Evolutionary conservation across 306 rosid species (phyloP).

Genomic region (Cyamopsis tetragonoloba): DNA sequence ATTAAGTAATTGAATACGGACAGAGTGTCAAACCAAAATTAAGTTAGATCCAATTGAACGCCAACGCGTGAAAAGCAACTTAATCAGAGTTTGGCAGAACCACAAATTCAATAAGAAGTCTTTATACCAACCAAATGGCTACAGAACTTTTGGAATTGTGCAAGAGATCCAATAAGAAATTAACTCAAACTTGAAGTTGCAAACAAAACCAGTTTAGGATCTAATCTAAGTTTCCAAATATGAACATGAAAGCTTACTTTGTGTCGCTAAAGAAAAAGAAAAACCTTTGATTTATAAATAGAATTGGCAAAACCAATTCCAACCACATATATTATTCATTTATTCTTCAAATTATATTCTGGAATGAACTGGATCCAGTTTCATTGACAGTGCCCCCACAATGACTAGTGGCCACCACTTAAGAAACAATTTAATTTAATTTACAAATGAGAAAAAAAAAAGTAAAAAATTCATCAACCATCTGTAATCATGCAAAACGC

Average conservation of each 20-base stretch:
- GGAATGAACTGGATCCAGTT: conserved; percentile 21
- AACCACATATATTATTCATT: conserved; percentile 10
- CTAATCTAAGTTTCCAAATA: conserved; percentile 3
- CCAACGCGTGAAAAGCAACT: conserved; percentile 9
- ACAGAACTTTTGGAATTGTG: neutral
- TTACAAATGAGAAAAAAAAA: neutral
- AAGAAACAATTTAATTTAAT: neutral
- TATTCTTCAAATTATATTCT: conserved; percentile 11
- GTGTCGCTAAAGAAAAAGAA: neutral
- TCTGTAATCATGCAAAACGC: neutral
- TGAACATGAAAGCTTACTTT: neutral
- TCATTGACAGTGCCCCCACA: conserved; percentile 6
- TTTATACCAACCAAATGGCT: neutral
- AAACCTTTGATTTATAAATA: neutral
- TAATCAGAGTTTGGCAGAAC: conserved; percentile 4
- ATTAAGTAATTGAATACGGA: conserved; percentile 9
- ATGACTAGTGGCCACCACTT: conserved; percentile 10
- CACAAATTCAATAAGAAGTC: conserved; percentile 20
- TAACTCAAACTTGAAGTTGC: neutral
- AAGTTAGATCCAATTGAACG: conserved; percentile 24
- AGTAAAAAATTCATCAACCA: neutral
- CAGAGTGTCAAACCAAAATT: conserved; percentile 1
- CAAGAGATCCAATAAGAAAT: conserved; percentile 16
- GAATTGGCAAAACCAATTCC: neutral
- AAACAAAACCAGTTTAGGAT: conserved; percentile 18